These are phyloP conservation scores for Nitzschia palea DNA, from an alignment of 108 stramenopile species.

Conservation along the genomic window DNA sequence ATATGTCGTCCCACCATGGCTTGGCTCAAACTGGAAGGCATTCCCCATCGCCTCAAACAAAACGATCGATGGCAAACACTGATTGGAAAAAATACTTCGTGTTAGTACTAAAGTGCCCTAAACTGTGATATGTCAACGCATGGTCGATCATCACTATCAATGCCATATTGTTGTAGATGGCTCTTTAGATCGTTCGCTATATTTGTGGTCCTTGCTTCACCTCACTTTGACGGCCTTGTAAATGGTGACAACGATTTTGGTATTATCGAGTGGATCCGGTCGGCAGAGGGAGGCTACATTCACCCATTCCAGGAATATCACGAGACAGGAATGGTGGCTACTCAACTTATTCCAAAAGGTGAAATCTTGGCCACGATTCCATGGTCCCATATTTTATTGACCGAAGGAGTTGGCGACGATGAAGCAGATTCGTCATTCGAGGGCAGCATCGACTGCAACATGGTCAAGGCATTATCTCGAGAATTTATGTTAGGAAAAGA, in stretches of 20 bases:
- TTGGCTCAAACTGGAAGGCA: too few species aligned
- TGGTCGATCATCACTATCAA: too few species aligned
- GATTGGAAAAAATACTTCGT: too few species aligned
- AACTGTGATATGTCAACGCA: too few species aligned
- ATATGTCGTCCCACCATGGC: too few species aligned
- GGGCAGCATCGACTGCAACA: constrained; percentile 12
- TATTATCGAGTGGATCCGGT: constrained; percentile 6
- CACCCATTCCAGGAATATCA: constrained; percentile 6
- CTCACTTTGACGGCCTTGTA: too few species aligned
- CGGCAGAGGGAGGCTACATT: constrained; percentile 3
- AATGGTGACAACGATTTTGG: neutral
- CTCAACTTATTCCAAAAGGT: constrained; percentile 20
- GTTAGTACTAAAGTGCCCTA: too few species aligned
- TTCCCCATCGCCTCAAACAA: too few species aligned
- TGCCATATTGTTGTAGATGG: too few species aligned
- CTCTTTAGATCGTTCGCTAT: too few species aligned
- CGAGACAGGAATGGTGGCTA: constrained; percentile 33
- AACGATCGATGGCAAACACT: too few species aligned
- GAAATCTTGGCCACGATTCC: constrained; percentile 37
- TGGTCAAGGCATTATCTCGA: constrained; percentile 10
- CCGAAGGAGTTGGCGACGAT: neutral
- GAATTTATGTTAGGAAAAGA: constrained; percentile 20
- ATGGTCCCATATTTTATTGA: constrained; percentile 4
- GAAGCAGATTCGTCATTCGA: neutral
- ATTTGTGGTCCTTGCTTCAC: too few species aligned